Evolutionary conservation across 2,329 filamentous ascomycete genomes (phyloP), one percentile per base, ranked within the genome.

Genomic region (Alternaria atra): DNA sequence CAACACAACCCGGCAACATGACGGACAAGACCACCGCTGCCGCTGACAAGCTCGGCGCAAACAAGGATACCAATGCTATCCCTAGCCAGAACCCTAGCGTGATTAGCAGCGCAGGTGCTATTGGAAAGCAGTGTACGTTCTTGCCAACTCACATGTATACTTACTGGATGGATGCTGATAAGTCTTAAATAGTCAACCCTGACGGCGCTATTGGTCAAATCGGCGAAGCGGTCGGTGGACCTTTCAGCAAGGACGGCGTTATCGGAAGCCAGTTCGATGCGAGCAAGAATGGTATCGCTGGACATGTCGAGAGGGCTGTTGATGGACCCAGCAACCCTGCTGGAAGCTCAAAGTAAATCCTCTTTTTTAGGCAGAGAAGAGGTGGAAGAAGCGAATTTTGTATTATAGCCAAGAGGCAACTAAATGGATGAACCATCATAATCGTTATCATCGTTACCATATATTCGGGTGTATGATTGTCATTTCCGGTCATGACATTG

Each of bases 211-310:
- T 87, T n/a, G 85, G 85, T 6, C 81, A 84, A 10, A 76, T 81
- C 2, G 84, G 81, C 0, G 78, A 86, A 71, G 81, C 80, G 60
- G 76, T 87, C 7, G 85, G 75, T 2, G 74, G 86, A 0, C 74
- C 73, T 6, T 70, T 77, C 8, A 66, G 61, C 61, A 84, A 85
- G 65, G 83, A 86, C 2, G 85, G 86, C 0, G 68, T 80, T 8
- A 81, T 88, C 56, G 85, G 86, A 20, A 84, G 83, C 57, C 84
- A 86, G 63, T 88, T 88, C 65, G 76, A 81, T 65, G 86, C 85
- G 0, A 71, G 80, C 0, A 82, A 85, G 44, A 84, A 84, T 17
- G 80, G 78, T 5, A 82, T 88, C 29, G 85, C 85, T 2, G 85
- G 85, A 1, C 80, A 81, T 4, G 82, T 87, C 0, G 85, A 88